Evolutionary conservation across 2,329 filamentous ascomycete species (phyloP).

Genomic region (Paraphoma sp.): DNA sequence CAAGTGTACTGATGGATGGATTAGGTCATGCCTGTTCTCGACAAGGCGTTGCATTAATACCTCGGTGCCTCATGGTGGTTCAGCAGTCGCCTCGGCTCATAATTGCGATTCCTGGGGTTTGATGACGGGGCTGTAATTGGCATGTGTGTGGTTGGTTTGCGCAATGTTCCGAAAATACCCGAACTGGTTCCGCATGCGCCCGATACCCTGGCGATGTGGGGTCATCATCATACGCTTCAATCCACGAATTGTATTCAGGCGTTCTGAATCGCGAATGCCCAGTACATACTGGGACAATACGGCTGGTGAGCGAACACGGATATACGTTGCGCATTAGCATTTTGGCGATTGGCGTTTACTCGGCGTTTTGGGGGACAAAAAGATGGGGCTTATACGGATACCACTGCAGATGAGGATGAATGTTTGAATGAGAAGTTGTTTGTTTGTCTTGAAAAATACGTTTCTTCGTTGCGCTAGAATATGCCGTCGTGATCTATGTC

Average conservation of each 20-base stretch:
- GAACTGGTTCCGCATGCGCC: neutral
- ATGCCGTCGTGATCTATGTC: neutral
- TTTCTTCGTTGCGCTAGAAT: neutral
- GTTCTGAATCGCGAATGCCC: too few species aligned
- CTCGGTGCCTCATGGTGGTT: neutral
- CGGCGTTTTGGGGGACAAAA: neutral
- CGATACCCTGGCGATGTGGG: neutral
- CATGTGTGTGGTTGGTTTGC: too few species aligned
- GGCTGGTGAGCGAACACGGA: too few species aligned
- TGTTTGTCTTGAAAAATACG: too few species aligned
- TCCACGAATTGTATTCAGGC: too few species aligned
- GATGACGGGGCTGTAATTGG: too few species aligned
- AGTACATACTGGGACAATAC: too few species aligned
- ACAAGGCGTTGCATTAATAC: constrained; percentile 24
- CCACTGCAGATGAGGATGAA: neutral
- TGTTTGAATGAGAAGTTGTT: neutral
- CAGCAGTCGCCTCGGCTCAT: too few species aligned
- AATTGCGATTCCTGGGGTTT: too few species aligned
- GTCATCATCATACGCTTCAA: too few species aligned
- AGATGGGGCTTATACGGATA: neutral
- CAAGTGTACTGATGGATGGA: constrained; percentile 30
- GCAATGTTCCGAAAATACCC: neutral
- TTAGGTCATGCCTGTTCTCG: constrained; percentile 22
- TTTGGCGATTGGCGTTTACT: neutral
- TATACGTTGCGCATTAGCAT: neutral